Evolutionary conservation across 2,329 filamentous ascomycete species (phyloP), one percentile per base, ranked within the genome.

Genomic region (Diaporthe vexans): DNA sequence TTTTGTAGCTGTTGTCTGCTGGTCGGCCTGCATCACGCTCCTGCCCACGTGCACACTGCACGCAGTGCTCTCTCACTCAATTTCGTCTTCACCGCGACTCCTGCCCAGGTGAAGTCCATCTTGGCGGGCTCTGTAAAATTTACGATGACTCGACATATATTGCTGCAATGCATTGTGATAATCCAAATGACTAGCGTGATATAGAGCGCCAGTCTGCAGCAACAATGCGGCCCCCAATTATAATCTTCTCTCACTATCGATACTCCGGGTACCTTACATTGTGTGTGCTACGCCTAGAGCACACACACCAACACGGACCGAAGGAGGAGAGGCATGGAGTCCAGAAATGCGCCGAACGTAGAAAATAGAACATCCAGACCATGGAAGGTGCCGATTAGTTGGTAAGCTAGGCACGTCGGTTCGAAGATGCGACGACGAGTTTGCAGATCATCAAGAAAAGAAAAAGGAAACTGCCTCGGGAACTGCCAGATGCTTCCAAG

Each of bases 91-190:
- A 67, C 63, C 63, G 46, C 29, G 63, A 52, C 46, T 37, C 46
- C 40, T 17, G n/a, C n/a, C n/a, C n/a, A n/a, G n/a, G n/a, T n/a
- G 40, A 43, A 19, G 3, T 43, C 40, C 21, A n/a, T 52, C 63
- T 67, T 52, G 63, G 63, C 63, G 7, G 1, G 15, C n/a, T 52
- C 63, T 26, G 46, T 67, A 52, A 52, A 52, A 52, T 52, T 67
- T 52, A 52, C 35, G 63, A 67, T 67, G 63, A 67, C 63, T 54
- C 63, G 63, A 40, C 7, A 21, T 24, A 29, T 21, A 68, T 54
- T 68, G 48, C 33, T 68, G 29, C 33, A 68, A 68, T 68, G 63
- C 63, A 68, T 68, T 68, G 63, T 68, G 63, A 54, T 68, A 68
- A 54, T 54, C 48, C 46, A 13, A 68, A 26, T 68, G 63, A 68